Evolutionary conservation across 805 yeast species (phyloP), one percentile per base, ranked within the genome.

Genomic region (Schizosaccharomyces japonicus): DNA sequence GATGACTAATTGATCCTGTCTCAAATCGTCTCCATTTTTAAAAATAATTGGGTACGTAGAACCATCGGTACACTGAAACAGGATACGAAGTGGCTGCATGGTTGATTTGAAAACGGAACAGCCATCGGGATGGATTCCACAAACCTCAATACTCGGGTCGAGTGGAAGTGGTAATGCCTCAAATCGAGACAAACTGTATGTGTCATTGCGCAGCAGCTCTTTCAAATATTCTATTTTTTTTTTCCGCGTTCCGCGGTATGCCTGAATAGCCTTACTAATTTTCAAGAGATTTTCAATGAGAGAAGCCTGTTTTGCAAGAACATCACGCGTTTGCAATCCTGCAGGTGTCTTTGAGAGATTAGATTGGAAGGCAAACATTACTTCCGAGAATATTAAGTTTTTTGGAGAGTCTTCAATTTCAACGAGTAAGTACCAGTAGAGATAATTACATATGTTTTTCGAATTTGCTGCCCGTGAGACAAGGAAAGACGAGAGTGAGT

Each of bases 1-100:
- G 46, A 84, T 80, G n/a, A 90, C 93, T 52, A 90, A 69, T 60
- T 90, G 99, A 65, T 90, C 99, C 60, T 90, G 99, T 50, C 96
- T 68, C 47, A 90, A 66, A 59, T 90, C 98, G 60, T 80, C 99
- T 11, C 99, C 99, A 47, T 80, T 80, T 60, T 90, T 90, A 63
- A 83, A 87, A 79, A 90, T 87, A 32, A 90, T 64, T 4, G 92
- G 75, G 59, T 83, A 90, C 48, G 63, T 65, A 0, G 59, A 62
- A 1, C 70, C 72, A 7, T 62, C 62, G 1, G 1, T 55, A 3
- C 90, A 77, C 54, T 71, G 75, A 58, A 90, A 77, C 0, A 83
- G 72, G 42, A 90, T 70, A 57, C 84, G 83, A 48, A 90, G 65
- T 1, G 99, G 99, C 5, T 87, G 76, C 57, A 90, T 66, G 25